Base-by-base conservation (phyloP, 75 land plant species). In the Selaginella tamariscina region DNA sequence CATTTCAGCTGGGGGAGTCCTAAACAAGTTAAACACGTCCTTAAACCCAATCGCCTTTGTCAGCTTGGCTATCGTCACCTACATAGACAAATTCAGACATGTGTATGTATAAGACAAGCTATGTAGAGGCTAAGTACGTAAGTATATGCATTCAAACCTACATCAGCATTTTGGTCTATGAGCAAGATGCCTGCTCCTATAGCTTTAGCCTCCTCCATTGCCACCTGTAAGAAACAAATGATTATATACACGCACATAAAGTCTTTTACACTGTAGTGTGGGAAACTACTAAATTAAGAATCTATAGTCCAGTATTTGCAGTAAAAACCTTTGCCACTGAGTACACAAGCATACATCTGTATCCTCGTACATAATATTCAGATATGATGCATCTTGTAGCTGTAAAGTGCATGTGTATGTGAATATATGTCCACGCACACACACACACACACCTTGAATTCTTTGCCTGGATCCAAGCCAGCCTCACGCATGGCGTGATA, bases 361-460 rank as follows among this genome's bases (percentile, higher is more conserved):
- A n/a, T n/a, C n/a, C n/a, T n/a, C n/a, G n/a, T n/a, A n/a, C n/a
- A n/a, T n/a, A n/a, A 39, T 39, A 15, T 39, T 39, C 5, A 39
- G 49, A 39, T 39, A 5, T 5, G 15, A 39, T 39, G 49, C 49
- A 39, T 5, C 49, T 39, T 39, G 49, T 39, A 39, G 49, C 49
- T 15, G 15, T 15, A 5, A 39, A 39, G 49, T 5, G 15, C 5
- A 39, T 5, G 15, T 39, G 49, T 5, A 39, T 5, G 49, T 5
- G 49, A 39, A 39, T 39, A n/a, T n/a, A n/a, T n/a, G n/a, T n/a
- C n/a, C n/a, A n/a, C n/a, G n/a, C n/a, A n/a, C n/a, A n/a, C n/a
- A n/a, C n/a, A n/a, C n/a, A n/a, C n/a, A n/a, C n/a, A n/a, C 49
- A 77, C 79, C 79, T 70, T 75, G 49, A 77, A 77, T 55, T 74